Conservation (phyloP, 371 early-diverging fungal genomes). For the Syncephalastrum sp. region DNA sequence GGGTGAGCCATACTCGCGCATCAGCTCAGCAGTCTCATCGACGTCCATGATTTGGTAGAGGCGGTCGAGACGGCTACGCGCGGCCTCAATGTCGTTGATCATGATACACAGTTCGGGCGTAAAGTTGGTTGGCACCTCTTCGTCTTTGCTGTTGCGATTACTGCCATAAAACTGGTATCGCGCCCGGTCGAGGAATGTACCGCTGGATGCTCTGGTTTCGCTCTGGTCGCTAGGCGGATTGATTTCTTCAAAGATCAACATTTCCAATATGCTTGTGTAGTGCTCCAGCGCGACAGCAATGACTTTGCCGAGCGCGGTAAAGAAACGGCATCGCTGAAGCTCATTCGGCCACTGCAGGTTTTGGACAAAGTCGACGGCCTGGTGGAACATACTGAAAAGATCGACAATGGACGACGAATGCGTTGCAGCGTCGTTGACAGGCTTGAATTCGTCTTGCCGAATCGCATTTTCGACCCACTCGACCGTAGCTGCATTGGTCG, state of each 20-base stretch:
- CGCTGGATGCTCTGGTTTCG: conserved; percentile 11
- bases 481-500: conserved; percentile 51
- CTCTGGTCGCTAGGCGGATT: conserved; percentile 19
- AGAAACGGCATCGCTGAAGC: conserved; percentile 64
- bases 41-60: conserved; percentile 67
- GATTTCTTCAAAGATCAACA: conserved; percentile 39
- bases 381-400: conserved; percentile 73
- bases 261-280: conserved; percentile 47
- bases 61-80: conserved; percentile 58
- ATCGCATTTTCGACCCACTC: conserved; percentile 68
- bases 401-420: conserved; percentile 85
- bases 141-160: conserved; percentile 30
- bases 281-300: conserved; percentile 54
- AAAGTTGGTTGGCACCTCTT: conserved; percentile 52
- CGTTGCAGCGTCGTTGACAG: conserved; percentile 58
- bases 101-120: conserved; percentile 62
- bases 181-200: conserved; percentile 40
- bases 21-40: conserved; percentile 52
- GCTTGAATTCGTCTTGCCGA: conserved; percentile 61
- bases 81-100: conserved; percentile 70
- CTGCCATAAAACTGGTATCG: conserved; percentile 38
- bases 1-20: conserved; percentile 41
- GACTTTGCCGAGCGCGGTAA: conserved; percentile 69
- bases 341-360: conserved; percentile 79
- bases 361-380: conserved; percentile 69